A percentile compares a stretch with the other conserved stretches of the same genome.
Evolutionary conservation across 2,329 filamentous ascomycete genomes (phyloP).

Genomic region (Arthrobotrys pseudoclavata): DNA sequence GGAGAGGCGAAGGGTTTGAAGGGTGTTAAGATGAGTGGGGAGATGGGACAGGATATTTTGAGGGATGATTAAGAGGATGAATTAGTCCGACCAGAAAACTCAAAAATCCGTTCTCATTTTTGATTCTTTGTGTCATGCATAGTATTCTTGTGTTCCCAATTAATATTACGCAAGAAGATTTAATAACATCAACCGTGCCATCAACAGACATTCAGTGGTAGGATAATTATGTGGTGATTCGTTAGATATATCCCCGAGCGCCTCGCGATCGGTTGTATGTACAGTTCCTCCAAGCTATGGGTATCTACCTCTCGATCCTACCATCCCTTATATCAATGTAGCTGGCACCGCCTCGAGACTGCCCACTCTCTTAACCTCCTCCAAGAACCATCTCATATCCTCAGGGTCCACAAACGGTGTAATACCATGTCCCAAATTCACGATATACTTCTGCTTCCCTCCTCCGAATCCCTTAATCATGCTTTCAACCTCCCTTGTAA

Average conservation of each 20-base stretch:
- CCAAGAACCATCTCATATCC: conserved; percentile 90
- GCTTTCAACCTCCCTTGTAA: conserved; percentile 83
- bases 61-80: conserved; percentile 13
- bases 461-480: conserved; percentile 89
- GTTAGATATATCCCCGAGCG: background rate
- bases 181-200: background rate
- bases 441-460: conserved; percentile 94
- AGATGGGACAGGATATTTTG: conserved; percentile 41
- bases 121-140: background rate
- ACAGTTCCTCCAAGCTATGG: conserved; percentile 5
- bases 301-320: background rate
- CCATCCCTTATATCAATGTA: conserved; percentile 8
- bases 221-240: conserved; percentile 21
- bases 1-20: conserved; percentile 28
- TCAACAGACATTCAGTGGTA: background rate
- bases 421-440: conserved; percentile 96
- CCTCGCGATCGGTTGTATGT: conserved; percentile 13
- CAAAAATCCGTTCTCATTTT: background rate
- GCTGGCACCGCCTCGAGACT: conserved; percentile 61
- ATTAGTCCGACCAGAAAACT: background rate
- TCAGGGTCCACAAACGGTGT: conserved; percentile 96
- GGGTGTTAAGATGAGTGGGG: conserved; percentile 17
- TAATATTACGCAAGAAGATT: background rate
- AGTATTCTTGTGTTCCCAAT: too few relatives aligned
- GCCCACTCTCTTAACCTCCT: conserved; percentile 84